These are phyloP conservation scores for Xanthoceras sorbifolium DNA, from an alignment of 345 rosid genomes.

Conservation along the genomic window DNA sequence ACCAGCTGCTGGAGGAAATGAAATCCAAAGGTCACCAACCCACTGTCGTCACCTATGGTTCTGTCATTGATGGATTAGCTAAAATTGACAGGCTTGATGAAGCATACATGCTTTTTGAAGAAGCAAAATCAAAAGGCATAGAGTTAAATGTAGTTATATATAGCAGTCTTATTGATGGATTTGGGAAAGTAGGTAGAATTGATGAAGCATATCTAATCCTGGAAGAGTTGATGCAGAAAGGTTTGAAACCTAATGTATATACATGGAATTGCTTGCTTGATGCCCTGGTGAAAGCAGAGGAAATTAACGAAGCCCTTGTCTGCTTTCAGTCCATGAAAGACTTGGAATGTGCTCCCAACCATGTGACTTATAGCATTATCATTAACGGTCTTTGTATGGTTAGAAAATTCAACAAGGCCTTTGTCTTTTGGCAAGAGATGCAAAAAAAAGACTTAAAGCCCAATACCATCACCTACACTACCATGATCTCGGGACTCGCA, in stretches of 20 bases:
- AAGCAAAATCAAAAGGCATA: constrained; percentile 78
- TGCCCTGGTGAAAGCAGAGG: constrained; percentile 88
- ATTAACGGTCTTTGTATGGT: constrained; percentile 86
- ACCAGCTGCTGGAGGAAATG: constrained; percentile 97
- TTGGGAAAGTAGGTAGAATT: constrained; percentile 93
- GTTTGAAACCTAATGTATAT: constrained; percentile 72
- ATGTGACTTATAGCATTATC: constrained; percentile 70
- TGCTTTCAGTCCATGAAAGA: constrained; percentile 89
- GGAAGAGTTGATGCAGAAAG: constrained; percentile 96
- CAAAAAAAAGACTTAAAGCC: constrained; percentile 77
- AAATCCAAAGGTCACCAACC: constrained; percentile 75
- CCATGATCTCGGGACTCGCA: constrained; percentile 85
- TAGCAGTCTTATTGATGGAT: constrained; percentile 90
- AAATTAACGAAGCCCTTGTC: constrained; percentile 79
- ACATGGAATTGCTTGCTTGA: constrained; percentile 98
- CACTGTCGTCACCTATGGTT: constrained; percentile 91
- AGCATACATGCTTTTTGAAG: constrained; percentile 96
- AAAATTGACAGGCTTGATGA: constrained; percentile 97
- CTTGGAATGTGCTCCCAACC: constrained; percentile 67
- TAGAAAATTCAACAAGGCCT: constrained; percentile 93
- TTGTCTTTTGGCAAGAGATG: constrained; percentile 99
- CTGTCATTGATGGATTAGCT: constrained; percentile 80
- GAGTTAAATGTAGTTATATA: constrained; percentile 76
- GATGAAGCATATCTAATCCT: constrained; percentile 95
- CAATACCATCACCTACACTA: constrained; percentile 66